phyloP scores from a whole-genome alignment of 2,329 filamentous ascomycete genomes.

The Diaporthe caulivora region DNA sequence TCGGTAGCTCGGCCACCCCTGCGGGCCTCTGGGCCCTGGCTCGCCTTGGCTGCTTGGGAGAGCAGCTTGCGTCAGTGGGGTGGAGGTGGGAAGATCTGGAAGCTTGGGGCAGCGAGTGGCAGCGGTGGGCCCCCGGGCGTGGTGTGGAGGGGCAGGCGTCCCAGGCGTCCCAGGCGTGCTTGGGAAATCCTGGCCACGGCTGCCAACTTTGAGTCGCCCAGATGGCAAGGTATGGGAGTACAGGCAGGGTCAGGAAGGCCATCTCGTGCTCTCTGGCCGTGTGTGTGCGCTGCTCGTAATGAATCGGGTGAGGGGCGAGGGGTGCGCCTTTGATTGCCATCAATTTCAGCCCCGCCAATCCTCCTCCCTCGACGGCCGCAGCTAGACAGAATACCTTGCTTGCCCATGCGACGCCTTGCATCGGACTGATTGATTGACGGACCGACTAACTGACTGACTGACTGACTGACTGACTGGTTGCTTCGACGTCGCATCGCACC shows the following conservation, averaged over 20 bases:
- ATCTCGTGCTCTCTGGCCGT: neutral
- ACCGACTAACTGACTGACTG: neutral
- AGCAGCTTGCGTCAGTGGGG: constrained; percentile 10
- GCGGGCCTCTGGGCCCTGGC: neutral
- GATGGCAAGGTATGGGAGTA: neutral
- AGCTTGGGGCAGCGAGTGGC: constrained; percentile 19
- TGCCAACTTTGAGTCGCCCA: constrained; percentile 25
- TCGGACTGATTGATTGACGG: neutral
- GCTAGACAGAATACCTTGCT: neutral
- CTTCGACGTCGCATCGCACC: neutral
- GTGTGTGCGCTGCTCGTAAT: constrained; percentile 22
- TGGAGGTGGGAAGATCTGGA: constrained; percentile 13
- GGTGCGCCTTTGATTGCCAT: constrained; percentile 34
- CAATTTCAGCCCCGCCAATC: constrained; percentile 34
- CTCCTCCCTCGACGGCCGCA: constrained; percentile 20
- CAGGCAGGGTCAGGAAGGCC: constrained; percentile 2
- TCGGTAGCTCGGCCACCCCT: constrained; percentile 26
- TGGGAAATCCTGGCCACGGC: constrained; percentile 21
- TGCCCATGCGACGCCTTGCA: neutral
- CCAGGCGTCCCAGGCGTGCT: neutral
- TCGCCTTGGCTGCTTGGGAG: neutral
- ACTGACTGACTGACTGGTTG: neutral
- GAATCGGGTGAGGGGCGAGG: constrained; percentile 30
- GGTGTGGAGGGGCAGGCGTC: constrained; percentile 22
- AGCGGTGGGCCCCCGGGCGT: neutral